These are phyloP conservation scores for Trichosporon sp. DNA, from an alignment of 1,284 basidiomycete genomes.

Conservation along the genomic window DNA sequence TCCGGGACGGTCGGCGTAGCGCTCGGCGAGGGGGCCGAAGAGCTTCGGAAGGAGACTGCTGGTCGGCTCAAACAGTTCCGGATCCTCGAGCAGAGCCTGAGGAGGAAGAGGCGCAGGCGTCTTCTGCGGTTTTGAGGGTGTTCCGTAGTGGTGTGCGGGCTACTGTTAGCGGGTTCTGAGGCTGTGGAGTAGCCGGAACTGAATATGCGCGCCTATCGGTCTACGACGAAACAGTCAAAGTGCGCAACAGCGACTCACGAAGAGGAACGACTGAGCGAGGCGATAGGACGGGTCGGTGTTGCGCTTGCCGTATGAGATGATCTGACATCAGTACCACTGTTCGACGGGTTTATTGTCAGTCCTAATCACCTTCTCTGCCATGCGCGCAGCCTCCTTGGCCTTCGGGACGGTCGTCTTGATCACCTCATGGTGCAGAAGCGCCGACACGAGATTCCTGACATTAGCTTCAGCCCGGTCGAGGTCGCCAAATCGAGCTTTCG, in stretches of 20 bases:
- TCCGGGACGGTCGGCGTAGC: constrained; percentile 77
- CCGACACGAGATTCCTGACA: constrained; percentile 84
- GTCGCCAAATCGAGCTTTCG: background rate
- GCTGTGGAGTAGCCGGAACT: too few relatives aligned
- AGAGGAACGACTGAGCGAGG: constrained; percentile 67
- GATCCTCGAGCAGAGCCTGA: constrained; percentile 19
- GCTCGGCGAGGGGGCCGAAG: constrained; percentile 69
- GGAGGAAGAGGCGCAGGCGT: constrained; percentile 4
- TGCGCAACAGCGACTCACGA: constrained; percentile 46
- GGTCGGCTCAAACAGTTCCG: constrained; percentile 33
- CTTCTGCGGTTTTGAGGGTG: constrained; percentile 13
- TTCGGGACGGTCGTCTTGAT: constrained; percentile 96
- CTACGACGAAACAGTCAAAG: background rate
- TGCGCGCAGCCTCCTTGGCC: constrained; percentile 81
- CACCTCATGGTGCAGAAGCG: constrained; percentile 89
- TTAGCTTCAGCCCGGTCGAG: background rate
- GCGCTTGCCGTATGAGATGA: constrained; percentile 83
- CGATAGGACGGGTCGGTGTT: constrained; percentile 61
- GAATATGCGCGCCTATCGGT: background rate
- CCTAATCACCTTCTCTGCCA: constrained; percentile 87
- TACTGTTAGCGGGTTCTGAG: background rate
- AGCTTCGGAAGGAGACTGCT: constrained; percentile 69
- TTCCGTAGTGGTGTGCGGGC: constrained; percentile 27
- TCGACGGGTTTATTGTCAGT: background rate
- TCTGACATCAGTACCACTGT: constrained; percentile 50